A percentile compares a stretch with the other conserved stretches of the same genome.
phyloP scores from a whole-genome alignment of 1,284 basidiomycete species.

The Pyrrhoderma noxium region DNA sequence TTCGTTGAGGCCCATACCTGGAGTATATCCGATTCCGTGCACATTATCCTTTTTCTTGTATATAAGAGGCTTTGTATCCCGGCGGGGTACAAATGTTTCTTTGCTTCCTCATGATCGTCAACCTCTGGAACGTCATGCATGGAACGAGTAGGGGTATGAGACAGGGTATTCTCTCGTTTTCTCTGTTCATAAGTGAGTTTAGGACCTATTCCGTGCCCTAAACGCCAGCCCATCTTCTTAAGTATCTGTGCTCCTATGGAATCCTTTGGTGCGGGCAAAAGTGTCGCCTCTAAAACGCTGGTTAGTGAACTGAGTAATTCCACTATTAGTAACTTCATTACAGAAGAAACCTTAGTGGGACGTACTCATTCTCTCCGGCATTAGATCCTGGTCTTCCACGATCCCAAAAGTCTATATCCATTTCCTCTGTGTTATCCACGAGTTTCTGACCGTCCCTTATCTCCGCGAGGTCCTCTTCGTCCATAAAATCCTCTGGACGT shows the following conservation, averaged over 20 bases:
- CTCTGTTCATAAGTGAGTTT: conserved; percentile 76
- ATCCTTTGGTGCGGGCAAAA: conserved; percentile 58
- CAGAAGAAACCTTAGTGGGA: not conserved
- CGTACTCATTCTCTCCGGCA: conserved; percentile 40
- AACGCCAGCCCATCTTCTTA: conserved; percentile 92
- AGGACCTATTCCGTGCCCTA: conserved; percentile 90
- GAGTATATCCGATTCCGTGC: conserved; percentile 74
- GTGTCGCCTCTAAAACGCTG: conserved; percentile 48
- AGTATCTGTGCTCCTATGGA: conserved; percentile 78
- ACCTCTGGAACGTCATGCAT: conserved; percentile 34
- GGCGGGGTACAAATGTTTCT: conserved; percentile 78
- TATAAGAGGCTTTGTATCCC: conserved; percentile 63
- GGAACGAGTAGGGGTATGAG: conserved; percentile 32
- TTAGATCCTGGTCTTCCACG: conserved; percentile 34
- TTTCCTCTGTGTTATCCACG: conserved; percentile 70
- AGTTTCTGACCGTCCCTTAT: conserved; percentile 65
- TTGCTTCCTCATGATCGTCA: conserved; percentile 57
- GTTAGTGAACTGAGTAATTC: conserved; percentile 46
- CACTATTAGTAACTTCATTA: not conserved
- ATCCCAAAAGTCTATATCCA: conserved; percentile 57
- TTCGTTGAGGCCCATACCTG: conserved; percentile 59
- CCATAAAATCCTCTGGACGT: conserved; percentile 93
- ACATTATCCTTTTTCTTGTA: conserved; percentile 67
- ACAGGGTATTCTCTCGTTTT: conserved; percentile 57
- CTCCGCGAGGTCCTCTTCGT: conserved; percentile 93